Base-by-base conservation (phyloP, 2,329 filamentous ascomycete species). In the Penicillium oxalicum region DNA sequence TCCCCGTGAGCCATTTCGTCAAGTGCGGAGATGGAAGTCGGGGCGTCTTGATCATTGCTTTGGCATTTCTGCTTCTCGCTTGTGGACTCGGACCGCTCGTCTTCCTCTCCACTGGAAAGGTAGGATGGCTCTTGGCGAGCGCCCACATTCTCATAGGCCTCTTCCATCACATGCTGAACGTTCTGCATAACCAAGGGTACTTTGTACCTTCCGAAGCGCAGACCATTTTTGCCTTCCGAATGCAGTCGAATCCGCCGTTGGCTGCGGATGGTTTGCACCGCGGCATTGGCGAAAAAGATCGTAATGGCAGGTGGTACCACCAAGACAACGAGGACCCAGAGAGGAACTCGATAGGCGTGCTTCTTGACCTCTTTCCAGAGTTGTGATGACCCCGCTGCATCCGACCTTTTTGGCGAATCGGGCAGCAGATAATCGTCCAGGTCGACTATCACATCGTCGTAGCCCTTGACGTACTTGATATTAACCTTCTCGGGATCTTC, bases 161-260 rank as follows among this genome's bases (percentile, higher is more conserved):
- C 82, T 62, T 95, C 89, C 11, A 91, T 84, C 25, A 84, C 84
- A 48, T 81, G 81, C 36, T 86, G 85, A 25, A 91, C 81, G 48
- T 87, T 84, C 57, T 87, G 84, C 57, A 91, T 80, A 60, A 89
- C 77, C 8, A 93, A 72, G 0, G 88, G 87, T 28, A 91, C 79
- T 18, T 87, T 81, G 62, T 95, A 95, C 42, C 82, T 78, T 12
- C 80, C 76, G 12, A 87, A 76, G 46, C 83, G 77, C 46, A 88
- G 76, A 5, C 84, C 86, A 0, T 81, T 81, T 45, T 83, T 74
- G 11, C 87, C 86, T 44, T 77, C 74, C 64, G 91, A 86, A 62
- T 97, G 88, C 2, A 88, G 72, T 47, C 78, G 78, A 48, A 95
- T 91, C 37, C 91, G 82, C 51, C 82, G 79, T 4, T 79, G 78